phyloP scores from a whole-genome alignment of 2,329 filamentous ascomycete genomes.

The Neofusicoccum umdonicola region DNA sequence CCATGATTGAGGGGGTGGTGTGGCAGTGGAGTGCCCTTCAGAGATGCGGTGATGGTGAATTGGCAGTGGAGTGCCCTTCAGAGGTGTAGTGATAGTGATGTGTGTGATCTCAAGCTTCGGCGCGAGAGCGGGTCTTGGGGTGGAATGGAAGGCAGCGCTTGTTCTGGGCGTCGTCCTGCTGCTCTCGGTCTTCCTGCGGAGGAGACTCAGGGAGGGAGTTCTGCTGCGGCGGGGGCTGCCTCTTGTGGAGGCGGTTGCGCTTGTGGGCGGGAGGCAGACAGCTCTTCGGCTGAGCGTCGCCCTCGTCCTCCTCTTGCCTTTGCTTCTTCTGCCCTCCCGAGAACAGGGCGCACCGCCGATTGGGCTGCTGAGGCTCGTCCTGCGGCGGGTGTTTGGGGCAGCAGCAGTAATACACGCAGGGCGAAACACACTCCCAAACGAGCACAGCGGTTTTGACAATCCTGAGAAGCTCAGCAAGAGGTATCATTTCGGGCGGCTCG shows the following conservation, averaged over 20 bases:
- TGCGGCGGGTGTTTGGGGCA: neutral
- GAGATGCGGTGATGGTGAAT: neutral
- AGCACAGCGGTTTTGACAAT: slow-evolving; percentile 12
- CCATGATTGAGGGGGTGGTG: neutral
- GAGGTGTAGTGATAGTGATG: neutral
- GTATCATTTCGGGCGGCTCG: slow-evolving; percentile 8
- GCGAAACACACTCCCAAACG: slow-evolving; percentile 11
- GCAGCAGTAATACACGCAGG: slow-evolving; percentile 10
- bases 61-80: neutral
- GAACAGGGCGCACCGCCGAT: slow-evolving; percentile 4
- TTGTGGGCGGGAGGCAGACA: neutral
- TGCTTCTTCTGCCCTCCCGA: neutral
- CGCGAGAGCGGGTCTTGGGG: neutral
- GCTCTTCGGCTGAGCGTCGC: neutral
- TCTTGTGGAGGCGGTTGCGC: neutral
- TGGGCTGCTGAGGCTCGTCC: neutral
- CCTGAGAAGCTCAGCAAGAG: slow-evolving; percentile 11
- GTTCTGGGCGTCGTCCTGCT: neutral
- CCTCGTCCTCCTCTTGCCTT: neutral
- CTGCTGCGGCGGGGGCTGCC: neutral
- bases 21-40: neutral
- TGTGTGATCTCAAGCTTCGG: neutral
- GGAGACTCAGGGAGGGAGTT: neutral
- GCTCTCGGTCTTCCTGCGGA: neutral
- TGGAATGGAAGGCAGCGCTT: neutral